phyloP scores from a whole-genome alignment of 805 yeast genomes.

The Lachancea lanzarotensis region DNA sequence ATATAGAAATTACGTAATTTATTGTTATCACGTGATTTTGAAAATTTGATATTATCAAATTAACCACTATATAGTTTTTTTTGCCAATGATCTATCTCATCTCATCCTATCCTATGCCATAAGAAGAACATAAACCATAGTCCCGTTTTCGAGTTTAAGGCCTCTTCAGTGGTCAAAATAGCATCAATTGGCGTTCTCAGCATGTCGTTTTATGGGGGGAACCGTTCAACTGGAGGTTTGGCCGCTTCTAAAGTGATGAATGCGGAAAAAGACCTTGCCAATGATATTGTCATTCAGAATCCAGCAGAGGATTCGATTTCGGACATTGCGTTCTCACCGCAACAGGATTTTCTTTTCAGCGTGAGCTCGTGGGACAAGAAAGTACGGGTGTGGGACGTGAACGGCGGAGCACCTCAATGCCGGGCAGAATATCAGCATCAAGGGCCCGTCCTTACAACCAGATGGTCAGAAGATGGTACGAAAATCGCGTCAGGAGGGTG shows the following conservation, averaged over 20 bases:
- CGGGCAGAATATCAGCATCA: constrained; percentile 85
- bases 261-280: constrained; percentile 40
- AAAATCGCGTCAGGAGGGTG: constrained; percentile 85
- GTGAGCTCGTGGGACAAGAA: constrained; percentile 93
- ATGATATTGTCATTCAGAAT: constrained; percentile 63
- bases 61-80: no score
- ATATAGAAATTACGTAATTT: neutral
- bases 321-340: constrained; percentile 80
- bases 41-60: neutral
- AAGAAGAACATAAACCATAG: neutral
- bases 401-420: constrained; percentile 76
- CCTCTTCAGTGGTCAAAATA: neutral
- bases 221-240: constrained; percentile 4
- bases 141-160: neutral
- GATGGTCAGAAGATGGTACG: constrained; percentile 84
- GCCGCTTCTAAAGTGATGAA: constrained; percentile 19
- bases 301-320: constrained; percentile 91
- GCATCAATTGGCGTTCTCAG: neutral
- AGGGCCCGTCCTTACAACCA: constrained; percentile 74
- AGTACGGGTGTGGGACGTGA: constrained; percentile 85
- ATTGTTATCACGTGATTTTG: no score
- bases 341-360: constrained; percentile 65
- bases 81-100: no score
- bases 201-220: constrained; percentile 11
- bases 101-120: no score